Base-by-base conservation (phyloP, 441 rosid genomes). In the Breynia disticha region DNA sequence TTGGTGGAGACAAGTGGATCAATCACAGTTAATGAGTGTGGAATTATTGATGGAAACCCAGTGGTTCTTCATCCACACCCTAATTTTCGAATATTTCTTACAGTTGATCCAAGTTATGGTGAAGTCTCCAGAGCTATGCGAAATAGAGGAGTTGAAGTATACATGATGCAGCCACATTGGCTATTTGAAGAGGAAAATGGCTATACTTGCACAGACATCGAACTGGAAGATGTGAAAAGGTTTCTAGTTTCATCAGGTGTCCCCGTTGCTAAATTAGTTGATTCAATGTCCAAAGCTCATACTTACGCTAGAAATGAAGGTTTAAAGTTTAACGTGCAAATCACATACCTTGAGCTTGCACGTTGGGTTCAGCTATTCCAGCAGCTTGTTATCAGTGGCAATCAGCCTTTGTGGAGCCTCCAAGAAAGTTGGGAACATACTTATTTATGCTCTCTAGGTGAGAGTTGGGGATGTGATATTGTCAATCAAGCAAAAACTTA, bases 111-210 rank as follows among this genome's bases (percentile, higher is more conserved):
- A 41, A 76, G 74, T 63, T 79, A 66, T 69, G 99, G 99, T 59
- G 97, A 94, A 64, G 85, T 89, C 56, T 94, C 99, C 39, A 79
- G 99, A 57, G 99, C 99, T 51, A 94, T 94, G 99, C 77, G 99
- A 65, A 94, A 94, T 68, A 84, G 99, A 67, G 99, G 99, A 55
- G 97, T 89, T 60, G 99, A 94, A 76, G 79, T 89, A 67, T 94
- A 65, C 70, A 74, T 94, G 90, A 84, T 89, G 99, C 89, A 77
- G 57, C 99, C 97, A 11, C 78, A 78, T 66, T 94, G 97, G 97
- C 77, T 79, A 52, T 65, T 80, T 51, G 79, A 77, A 35, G 78
- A 77, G 63, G 72, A 56, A 62, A 54, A 55, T 47, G 74, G 53
- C 61, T 66, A 63, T 50, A 64, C 55, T 59, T 52, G 71, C 64